Conservation (phyloP, 805 yeast genomes). For the Cyberlindnera suaveolens region DNA sequence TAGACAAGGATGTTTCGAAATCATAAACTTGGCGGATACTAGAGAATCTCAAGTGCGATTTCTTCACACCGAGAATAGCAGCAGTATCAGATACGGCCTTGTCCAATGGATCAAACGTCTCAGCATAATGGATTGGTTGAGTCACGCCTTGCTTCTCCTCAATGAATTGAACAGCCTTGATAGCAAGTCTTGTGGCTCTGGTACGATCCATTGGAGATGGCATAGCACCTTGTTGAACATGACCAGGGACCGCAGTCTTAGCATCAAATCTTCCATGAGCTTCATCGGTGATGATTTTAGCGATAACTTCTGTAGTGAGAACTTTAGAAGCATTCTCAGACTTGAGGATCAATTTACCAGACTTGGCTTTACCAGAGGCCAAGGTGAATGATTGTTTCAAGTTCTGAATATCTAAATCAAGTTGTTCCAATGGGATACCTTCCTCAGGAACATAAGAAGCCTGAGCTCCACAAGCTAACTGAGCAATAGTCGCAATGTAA, state of each 20-base stretch:
- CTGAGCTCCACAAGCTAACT: conserved; percentile 65
- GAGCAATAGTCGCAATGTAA: conserved; percentile 63
- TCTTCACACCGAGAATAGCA: conserved; percentile 75
- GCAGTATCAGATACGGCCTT: conserved; percentile 47
- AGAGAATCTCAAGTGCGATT: conserved; percentile 69
- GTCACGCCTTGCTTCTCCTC: conserved; percentile 38
- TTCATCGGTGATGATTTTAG: conserved; percentile 60
- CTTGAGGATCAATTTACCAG: conserved; percentile 65
- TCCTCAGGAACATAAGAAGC: conserved; percentile 76
- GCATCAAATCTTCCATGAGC: conserved; percentile 65
- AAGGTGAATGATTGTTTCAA: conserved; percentile 53
- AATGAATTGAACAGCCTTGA: conserved; percentile 63
- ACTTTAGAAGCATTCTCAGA: conserved; percentile 68
- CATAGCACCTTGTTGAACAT: conserved; percentile 77
- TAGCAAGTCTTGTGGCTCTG: conserved; percentile 64
- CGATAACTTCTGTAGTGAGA: conserved; percentile 59
- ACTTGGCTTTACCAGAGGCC: conserved; percentile 58
- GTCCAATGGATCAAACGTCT: conserved; percentile 36
- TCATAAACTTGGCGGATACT: conserved; percentile 75
- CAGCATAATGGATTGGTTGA: conserved; percentile 40
- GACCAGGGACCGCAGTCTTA: conserved; percentile 79
- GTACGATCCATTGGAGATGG: conserved; percentile 78
- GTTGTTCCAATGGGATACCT: conserved; percentile 49
- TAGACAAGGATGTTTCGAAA: conserved; percentile 72
- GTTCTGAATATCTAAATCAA: conserved; percentile 59